Base-by-base conservation (phyloP, 495 filamentous ascomycete species). In the Hypoxylon crocopeplum region DNA sequence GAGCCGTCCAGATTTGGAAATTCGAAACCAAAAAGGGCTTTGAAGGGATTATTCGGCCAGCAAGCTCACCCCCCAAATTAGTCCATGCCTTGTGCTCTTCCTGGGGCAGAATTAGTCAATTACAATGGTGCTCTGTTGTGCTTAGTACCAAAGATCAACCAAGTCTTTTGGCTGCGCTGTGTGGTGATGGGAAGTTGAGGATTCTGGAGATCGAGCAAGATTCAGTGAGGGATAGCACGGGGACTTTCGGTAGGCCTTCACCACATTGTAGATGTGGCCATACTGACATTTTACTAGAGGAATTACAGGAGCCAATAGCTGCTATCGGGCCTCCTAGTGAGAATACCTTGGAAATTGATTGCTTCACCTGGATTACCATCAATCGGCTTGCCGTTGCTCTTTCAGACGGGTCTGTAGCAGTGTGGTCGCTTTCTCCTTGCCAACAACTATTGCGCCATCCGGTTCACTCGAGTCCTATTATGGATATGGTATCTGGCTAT, bases 401-500 rank as follows among this genome's bases (percentile, higher is more conserved):
- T 62, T 75, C 72, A 0, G 78, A 81, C 40, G 78, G 78, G 7
- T 79, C 76, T 13, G 67, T 81, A 30, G 67, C 69, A 8, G 62
- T 81, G 10, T 81, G 77, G 77, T 81, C 77, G n/a, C 19, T 81
- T 32, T 72, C 67, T 19, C 78, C 78, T 7, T 57, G 57, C 22
- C 56, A 59, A 27, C 59, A 77, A 25, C 46, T 81, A 2, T 71
- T 71, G 34, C 72, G 78, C 3, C 68, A 78, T 33, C 63, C 66
- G 13, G 62, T 72, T 37, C 78, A 81, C 51, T 71, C 68, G 24
- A 78, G 69, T 34, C 69, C 71, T 48, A 70, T 81, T 4, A 69
- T 80, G 59, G 77, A 80, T 42, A 75, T 81, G 17, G 72, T 72
- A 54, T 79, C 77, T 8, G 74, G 68, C 22, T 80, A 76, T 41